These are phyloP conservation scores for Saccharum spontaneum DNA, from an alignment of 176 grass and related monocot species.

Conservation along the genomic window DNA sequence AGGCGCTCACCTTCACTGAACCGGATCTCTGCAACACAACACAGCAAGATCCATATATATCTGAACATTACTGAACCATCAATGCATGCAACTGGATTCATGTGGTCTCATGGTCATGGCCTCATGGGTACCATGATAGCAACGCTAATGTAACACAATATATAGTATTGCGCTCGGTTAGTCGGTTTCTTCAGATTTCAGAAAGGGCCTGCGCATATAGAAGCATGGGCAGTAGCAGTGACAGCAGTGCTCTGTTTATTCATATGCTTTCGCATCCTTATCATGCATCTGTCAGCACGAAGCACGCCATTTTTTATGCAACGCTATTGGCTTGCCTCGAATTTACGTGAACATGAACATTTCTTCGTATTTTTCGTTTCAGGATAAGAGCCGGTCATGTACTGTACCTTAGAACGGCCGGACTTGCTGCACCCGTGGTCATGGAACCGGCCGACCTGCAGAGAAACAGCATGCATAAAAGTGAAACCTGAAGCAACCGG, in stretches of 20 bases:
- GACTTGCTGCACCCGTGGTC: background rate
- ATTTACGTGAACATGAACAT: background rate
- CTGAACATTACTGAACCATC: background rate
- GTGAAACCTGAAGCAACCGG: background rate
- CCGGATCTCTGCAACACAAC: conserved; percentile 10
- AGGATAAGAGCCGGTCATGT: background rate
- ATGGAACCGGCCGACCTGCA: conserved; percentile 26
- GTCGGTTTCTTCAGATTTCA: conserved; percentile 1
- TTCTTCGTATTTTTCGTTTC: background rate
- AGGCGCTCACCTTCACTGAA: conserved; percentile 50
- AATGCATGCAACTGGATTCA: background rate
- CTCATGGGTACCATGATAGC: background rate
- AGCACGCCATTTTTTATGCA: background rate
- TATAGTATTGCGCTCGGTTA: background rate
- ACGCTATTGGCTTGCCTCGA: no score
- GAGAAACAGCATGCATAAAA: background rate
- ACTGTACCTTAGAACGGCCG: conserved; percentile 11
- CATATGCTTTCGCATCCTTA: background rate
- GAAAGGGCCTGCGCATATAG: background rate
- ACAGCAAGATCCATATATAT: background rate
- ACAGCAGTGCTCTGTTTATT: background rate
- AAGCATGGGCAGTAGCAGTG: background rate
- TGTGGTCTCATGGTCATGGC: background rate
- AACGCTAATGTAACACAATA: background rate
- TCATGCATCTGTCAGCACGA: background rate